Evolutionary conservation across 106 monocot genomes (phyloP).

Genomic region (Posidonia australis): DNA sequence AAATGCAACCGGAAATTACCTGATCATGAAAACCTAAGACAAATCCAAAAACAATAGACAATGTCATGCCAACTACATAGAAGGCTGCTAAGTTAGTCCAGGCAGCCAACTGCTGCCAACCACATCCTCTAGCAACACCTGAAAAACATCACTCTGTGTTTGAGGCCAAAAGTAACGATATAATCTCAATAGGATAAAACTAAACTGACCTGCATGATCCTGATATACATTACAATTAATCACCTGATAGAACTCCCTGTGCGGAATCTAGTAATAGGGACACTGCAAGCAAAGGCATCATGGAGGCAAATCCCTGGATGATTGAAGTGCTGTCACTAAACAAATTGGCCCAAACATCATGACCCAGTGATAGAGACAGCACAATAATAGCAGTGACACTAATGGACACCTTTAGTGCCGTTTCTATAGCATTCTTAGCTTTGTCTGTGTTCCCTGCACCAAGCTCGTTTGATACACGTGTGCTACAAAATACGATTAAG

Average conservation of each 20-base stretch:
- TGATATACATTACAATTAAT: not conserved
- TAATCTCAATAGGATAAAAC: too few relatives aligned
- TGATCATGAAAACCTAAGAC: constrained; percentile 32
- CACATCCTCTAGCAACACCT: constrained; percentile 91
- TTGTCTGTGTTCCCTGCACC: constrained; percentile 52
- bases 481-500: constrained; percentile 22
- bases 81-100: constrained; percentile 73
- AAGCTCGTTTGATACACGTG: constrained; percentile 73
- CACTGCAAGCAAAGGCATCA: constrained; percentile 48
- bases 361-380: constrained; percentile 29
- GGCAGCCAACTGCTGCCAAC: constrained; percentile 86
- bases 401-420: constrained; percentile 56
- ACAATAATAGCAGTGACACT: constrained; percentile 28
- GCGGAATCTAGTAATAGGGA: constrained; percentile 71
- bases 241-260: constrained; percentile 78
- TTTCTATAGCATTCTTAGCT: constrained; percentile 52
- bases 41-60: constrained; percentile 51
- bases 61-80: constrained; percentile 59
- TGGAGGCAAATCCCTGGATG: constrained; percentile 34
- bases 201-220: too few relatives aligned
- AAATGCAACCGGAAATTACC: constrained; percentile 23
- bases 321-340: constrained; percentile 49
- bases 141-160: not conserved
- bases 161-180: too few relatives aligned
- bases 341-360: constrained; percentile 48